Conservation (phyloP, 1,139 yeast species). For the Insectozyma bohioensis region DNA sequence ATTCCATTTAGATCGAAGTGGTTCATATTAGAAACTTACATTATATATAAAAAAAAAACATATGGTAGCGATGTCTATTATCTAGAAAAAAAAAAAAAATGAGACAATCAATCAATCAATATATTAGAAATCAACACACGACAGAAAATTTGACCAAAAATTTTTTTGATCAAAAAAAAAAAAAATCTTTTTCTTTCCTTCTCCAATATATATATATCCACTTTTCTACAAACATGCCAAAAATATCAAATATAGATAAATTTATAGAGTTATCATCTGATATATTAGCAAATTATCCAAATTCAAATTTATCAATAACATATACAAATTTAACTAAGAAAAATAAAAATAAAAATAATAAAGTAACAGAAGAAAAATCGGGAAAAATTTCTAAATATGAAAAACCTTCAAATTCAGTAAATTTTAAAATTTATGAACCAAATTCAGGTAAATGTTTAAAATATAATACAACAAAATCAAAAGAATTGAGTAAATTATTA, state of each 20-base stretch:
- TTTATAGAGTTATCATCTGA: conserved; percentile 36
- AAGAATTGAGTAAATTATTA: conserved; percentile 76
- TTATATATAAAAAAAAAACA: no score
- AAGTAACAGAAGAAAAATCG: conserved; percentile 13
- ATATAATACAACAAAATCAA: conserved; percentile 60
- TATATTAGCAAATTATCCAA: conserved; percentile 38
- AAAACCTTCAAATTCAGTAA: conserved; percentile 34
- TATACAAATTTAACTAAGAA: conserved; percentile 29
- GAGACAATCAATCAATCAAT: no score
- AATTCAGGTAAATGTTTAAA: conserved; percentile 65
- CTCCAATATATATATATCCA: neutral
- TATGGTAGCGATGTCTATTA: no score
- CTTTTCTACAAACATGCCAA: conserved; percentile 15
- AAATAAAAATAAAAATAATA: conserved; percentile 20
- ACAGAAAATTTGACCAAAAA: no score
- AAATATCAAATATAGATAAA: conserved; percentile 25
- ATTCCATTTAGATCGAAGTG: no score
- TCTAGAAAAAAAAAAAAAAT: no score
- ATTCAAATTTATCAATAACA: conserved; percentile 39
- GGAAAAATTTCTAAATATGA: conserved; percentile 7
- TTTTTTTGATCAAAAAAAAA: no score
- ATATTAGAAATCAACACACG: no score
- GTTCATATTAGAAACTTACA: no score
- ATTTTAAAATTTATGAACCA: conserved; percentile 73
- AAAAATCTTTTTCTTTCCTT: conserved; percentile 2